Base-by-base conservation (phyloP, 1,284 basidiomycete genomes). In the Ceratobasidium sp. region DNA sequence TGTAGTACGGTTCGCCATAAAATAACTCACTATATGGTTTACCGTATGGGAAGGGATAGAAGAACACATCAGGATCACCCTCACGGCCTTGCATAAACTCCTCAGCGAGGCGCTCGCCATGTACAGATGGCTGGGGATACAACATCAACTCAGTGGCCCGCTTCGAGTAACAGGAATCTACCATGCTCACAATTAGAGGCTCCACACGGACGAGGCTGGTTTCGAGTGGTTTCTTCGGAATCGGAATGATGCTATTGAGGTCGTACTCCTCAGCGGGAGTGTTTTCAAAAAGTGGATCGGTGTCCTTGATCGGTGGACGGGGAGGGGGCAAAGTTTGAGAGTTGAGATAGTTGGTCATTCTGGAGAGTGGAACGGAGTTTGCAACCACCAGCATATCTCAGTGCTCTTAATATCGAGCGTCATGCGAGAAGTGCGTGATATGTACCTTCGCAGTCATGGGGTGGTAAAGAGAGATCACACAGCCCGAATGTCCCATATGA, bases 11-110 rank as follows among this genome's bases (percentile, higher is more conserved):
- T 33, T 33, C 33, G 33, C 33, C 33, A 33, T 33, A 33, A 33
- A 33, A 33, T 33, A 33, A 48, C 64, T 66, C 6, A 66, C 64
- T 48, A 26, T 66, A 66, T 1, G 64, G 64, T 26, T 26, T 44
- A 50, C 64, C 64, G 28, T 66, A 66, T 7, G 64, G 64, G 13
- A 66, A 66, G 4, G 64, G 64, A 28, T 66, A 66, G 17, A 66
- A 66, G 13, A 66, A 66, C 10, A 66, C 64, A 20, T 66, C 64
- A 9, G 64, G 64, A 26, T 26, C 44, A 4, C 33, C 33, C 33
- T 48, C 64, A 17, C 28, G 64, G 3, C 23, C 23, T 33, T 66
- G 48, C 64, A 66, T 66, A n/a, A 66, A 48, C 64, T 66, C 64
- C 38, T 66, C 44, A n/a, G 64, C 42, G 15, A 66, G 44, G 23